A percentile compares a stretch with the other conserved stretches of the same genome.
phyloP scores from a whole-genome alignment of 306 rosid genomes.

The Dicorynia guianensis region DNA sequence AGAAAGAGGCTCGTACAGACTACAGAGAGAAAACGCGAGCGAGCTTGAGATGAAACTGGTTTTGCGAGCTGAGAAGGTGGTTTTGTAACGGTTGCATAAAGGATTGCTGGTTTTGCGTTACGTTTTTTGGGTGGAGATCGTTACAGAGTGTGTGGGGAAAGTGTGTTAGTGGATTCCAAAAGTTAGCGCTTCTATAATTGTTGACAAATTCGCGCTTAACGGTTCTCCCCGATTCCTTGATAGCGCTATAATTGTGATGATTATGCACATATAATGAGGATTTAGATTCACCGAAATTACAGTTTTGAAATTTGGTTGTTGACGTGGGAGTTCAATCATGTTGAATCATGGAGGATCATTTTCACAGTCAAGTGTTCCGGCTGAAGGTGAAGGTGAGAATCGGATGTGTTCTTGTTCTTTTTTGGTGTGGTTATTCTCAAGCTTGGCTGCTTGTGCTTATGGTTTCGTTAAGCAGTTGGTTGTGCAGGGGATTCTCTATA shows the following conservation, averaged over 20 bases:
- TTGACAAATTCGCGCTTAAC: constrained; percentile 16
- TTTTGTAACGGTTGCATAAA: constrained; percentile 49
- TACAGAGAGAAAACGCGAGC: constrained; percentile 17
- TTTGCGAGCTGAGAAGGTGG: constrained; percentile 43
- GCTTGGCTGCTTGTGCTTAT: background rate
- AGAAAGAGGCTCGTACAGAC: constrained; percentile 24
- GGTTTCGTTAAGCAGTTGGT: constrained; percentile 36
- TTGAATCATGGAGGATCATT: constrained; percentile 66
- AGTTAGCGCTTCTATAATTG: constrained; percentile 33
- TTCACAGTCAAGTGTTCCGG: constrained; percentile 52
- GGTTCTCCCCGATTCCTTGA: constrained; percentile 28
- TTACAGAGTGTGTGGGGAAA: constrained; percentile 1
- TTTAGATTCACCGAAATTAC: constrained; percentile 31
- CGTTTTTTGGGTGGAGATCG: constrained; percentile 40
- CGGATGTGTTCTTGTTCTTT: background rate
- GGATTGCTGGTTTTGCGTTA: constrained; percentile 41
- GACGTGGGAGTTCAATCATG: constrained; percentile 62
- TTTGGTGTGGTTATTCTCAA: background rate
- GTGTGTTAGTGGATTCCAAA: constrained; percentile 36
- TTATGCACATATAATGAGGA: constrained; percentile 36
- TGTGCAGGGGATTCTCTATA: constrained; percentile 62
- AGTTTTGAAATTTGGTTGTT: constrained; percentile 30
- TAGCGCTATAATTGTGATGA: background rate
- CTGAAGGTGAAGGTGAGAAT: constrained; percentile 75
- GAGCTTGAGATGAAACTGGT: constrained; percentile 29